Conservation (phyloP, 495 filamentous ascomycete genomes). For the Pyrenopolyporus hunteri region DNA sequence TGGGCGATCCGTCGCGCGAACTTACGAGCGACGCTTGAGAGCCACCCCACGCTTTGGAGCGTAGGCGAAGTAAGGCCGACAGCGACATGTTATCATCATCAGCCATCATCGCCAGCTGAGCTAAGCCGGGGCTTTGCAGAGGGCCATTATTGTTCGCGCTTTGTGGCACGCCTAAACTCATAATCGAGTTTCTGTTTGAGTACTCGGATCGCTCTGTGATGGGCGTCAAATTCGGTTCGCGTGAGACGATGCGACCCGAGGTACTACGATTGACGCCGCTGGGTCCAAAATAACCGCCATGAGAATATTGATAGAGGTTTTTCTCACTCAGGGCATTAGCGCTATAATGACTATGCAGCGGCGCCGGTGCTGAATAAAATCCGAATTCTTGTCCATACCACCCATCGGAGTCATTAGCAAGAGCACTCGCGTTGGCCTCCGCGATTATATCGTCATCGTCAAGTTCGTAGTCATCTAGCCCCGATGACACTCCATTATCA, state of each 20-base stretch:
- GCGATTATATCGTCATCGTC: slow-evolving; percentile 92
- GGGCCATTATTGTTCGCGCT: slow-evolving; percentile 49
- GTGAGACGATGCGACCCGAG: slow-evolving; percentile 72
- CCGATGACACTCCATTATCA: slow-evolving; percentile 55
- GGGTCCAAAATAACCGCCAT: slow-evolving; percentile 91
- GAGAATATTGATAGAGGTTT: slow-evolving; percentile 62
- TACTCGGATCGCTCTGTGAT: slow-evolving; percentile 97
- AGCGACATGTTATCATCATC: slow-evolving; percentile 72
- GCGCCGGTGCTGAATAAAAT: slow-evolving; percentile 81
- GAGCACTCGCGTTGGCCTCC: slow-evolving; percentile 89
- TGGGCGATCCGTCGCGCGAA: slow-evolving; percentile 65
- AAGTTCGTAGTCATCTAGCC: slow-evolving; percentile 65
- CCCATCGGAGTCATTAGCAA: slow-evolving; percentile 89
- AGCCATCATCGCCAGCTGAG: slow-evolving; percentile 74
- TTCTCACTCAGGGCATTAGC: slow-evolving; percentile 45
- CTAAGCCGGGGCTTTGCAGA: slow-evolving; percentile 64
- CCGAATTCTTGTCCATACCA: slow-evolving; percentile 97
- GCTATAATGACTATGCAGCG: slow-evolving; percentile 35
- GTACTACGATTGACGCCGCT: slow-evolving; percentile 67
- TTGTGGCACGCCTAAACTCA: slow-evolving; percentile 68
- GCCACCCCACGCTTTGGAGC: slow-evolving; percentile 79
- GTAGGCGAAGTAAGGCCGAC: slow-evolving; percentile 71
- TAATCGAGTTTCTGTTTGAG: slow-evolving; percentile 89
- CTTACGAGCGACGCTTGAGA: slow-evolving; percentile 75
- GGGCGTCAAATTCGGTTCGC: slow-evolving; percentile 91